Evolutionary conservation across 305 asterid genomes (phyloP).

Genomic region (Fraxinus xanthoxyloides): DNA sequence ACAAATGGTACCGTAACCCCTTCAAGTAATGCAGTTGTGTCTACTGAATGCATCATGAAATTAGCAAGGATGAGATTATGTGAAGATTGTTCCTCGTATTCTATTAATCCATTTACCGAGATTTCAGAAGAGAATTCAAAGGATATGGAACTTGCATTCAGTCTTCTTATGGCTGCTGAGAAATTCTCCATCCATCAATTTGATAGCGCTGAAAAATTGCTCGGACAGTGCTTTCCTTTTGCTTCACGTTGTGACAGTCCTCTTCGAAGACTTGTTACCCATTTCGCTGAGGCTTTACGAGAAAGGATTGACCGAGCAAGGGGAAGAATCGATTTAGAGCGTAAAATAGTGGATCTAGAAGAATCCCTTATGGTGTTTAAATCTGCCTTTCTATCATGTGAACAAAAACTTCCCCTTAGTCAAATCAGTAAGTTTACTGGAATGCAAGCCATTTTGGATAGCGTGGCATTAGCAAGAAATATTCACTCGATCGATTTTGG

Average conservation of each 20-base stretch:
- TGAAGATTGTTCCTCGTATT: neutral
- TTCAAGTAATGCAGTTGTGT: neutral
- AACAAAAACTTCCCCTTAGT: slow-evolving; percentile 13
- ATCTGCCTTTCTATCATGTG: neutral
- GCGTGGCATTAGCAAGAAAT: slow-evolving; percentile 21
- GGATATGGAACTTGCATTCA: slow-evolving; percentile 26
- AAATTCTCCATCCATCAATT: slow-evolving; percentile 26
- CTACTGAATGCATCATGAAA: slow-evolving; percentile 21
- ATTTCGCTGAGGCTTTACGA: slow-evolving; percentile 35
- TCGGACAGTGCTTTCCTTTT: slow-evolving; percentile 9
- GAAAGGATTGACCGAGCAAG: slow-evolving; percentile 29
- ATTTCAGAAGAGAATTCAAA: neutral
- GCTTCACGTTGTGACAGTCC: slow-evolving; percentile 22
- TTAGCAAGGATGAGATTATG: slow-evolving; percentile 21
- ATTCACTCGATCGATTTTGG: slow-evolving; percentile 39
- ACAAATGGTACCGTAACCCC: neutral
- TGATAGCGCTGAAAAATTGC: slow-evolving; percentile 26
- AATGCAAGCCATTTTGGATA: slow-evolving; percentile 31
- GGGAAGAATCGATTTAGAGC: slow-evolving; percentile 17
- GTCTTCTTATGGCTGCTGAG: slow-evolving; percentile 37
- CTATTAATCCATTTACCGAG: neutral
- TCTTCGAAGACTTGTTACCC: slow-evolving; percentile 22
- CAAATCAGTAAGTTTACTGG: slow-evolving; percentile 23
- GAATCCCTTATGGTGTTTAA: slow-evolving; percentile 4
- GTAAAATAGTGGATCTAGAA: neutral